Base-by-base conservation (phyloP, 1,139 yeast species). In the Blastobotrys raffinosifermentans region DNA sequence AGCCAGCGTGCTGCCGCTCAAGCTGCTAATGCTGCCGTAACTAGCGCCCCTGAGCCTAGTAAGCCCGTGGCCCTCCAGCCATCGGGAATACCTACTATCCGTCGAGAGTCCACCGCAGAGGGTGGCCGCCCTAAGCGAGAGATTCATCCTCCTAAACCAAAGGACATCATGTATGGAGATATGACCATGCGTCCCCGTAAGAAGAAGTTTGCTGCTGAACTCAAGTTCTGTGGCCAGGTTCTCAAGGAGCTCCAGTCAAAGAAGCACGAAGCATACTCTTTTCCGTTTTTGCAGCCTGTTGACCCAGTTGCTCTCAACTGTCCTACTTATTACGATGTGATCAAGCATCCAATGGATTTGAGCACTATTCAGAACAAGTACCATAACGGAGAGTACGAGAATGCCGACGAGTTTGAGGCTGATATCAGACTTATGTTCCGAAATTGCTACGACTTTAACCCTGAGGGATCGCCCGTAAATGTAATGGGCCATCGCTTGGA, bases 141-240 rank as follows among this genome's bases (percentile, higher is more conserved):
- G 52, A 86, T 91, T 35, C 96, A 89, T 57, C 98, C 98, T 2
- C 98, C 98, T 38, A 82, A 84, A 55, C 84, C 96, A 13, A 86
- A 86, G 57, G 97, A 91, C 58, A 75, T 89, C 58, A 94, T 95
- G 3, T 86, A 86, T 54, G 60, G 61, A 21, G 96, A 86, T 55
- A 10, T 31, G 29, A 25, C 27, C 10, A 49, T 55, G 40, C 77
- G 93, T 57, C 98, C 97, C 34, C 76, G 94, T 48, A 84, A 86
- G 62, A 89, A 91, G 73, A 91, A 86, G 68, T 80, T 72, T 60
- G 94, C 93, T 31, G 82, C 91, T 10, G 97, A 91, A 60, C 73
- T 91, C 55, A 73, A 91, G 54, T 93, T 81, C 63, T 85, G 95
- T 56, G 82, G 77, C 49, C 84, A 77, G 56, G 77, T 91, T 3